Evolutionary conservation across 2,329 filamentous ascomycete genomes (phyloP).

Genomic region (Lachnellula occidentalis): DNA sequence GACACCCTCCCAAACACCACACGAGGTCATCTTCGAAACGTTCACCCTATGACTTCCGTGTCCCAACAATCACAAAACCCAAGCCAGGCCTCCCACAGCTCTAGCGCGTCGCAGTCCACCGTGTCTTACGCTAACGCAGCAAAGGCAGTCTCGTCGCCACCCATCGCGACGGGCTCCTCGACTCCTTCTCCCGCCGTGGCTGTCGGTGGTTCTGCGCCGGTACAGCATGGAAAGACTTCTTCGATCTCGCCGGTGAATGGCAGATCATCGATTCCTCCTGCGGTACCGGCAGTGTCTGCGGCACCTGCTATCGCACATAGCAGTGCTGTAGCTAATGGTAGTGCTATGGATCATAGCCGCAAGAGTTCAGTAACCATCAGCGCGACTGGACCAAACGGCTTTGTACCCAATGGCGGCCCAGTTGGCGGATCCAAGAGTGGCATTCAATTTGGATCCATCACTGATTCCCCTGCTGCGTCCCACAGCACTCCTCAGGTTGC

Average conservation of each 20-base stretch:
- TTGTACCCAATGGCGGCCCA: conserved; percentile 70
- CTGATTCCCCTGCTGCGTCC: conserved; percentile 60
- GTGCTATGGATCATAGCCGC: conserved; percentile 65
- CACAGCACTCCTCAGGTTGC: conserved; percentile 60
- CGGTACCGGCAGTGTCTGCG: conserved; percentile 52
- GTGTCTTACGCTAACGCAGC: conserved; percentile 63
- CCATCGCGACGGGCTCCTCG: conserved; percentile 54
- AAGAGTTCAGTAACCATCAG: conserved; percentile 91
- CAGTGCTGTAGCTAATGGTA: conserved; percentile 64
- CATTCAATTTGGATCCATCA: conserved; percentile 77
- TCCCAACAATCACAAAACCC: conserved; percentile 30
- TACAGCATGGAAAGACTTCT: conserved; percentile 57
- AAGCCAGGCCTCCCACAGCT: conserved; percentile 49
- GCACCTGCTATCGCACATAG: conserved; percentile 57
- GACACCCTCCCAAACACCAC: conserved; percentile 10
- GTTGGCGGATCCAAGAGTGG: conserved; percentile 54
- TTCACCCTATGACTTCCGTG: conserved; percentile 33
- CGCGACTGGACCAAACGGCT: conserved; percentile 71
- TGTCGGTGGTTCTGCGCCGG: conserved; percentile 47
- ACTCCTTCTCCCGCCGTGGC: conserved; percentile 49
- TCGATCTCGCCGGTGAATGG: conserved; percentile 80
- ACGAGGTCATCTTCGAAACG: conserved; percentile 25
- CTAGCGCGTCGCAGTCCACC: conserved; percentile 48
- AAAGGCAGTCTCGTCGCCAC: conserved; percentile 56
- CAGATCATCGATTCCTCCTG: conserved; percentile 65